Evolutionary conservation across 1,284 basidiomycete genomes (phyloP).

Genomic region (Sparassis latifolia): DNA sequence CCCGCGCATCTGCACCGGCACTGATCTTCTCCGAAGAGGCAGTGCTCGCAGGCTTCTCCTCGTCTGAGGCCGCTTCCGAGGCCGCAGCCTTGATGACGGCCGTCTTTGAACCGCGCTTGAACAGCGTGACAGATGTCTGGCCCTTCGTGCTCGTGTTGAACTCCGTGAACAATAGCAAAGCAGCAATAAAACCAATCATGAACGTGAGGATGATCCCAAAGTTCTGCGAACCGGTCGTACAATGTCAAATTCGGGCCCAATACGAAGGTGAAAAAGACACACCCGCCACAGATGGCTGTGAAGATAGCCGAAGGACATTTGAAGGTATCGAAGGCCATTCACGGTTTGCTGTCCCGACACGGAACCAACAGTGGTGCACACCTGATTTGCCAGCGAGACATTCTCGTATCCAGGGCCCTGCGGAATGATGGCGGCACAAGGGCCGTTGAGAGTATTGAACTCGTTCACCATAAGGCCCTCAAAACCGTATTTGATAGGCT

Average conservation of each 20-base stretch:
- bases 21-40: conserved; percentile 1
- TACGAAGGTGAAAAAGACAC: conserved; percentile 18
- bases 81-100: conserved; percentile 4
- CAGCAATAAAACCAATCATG: conserved; percentile 37
- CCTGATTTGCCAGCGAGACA: conserved; percentile 46
- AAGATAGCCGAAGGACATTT: conserved; percentile 55
- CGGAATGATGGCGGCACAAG: conserved; percentile 38
- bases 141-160: conserved; percentile 30
- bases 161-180: conserved; percentile 51
- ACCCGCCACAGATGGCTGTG: conserved; percentile 65
- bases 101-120: conserved; percentile 34
- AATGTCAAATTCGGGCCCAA: not conserved
- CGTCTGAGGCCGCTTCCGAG: conserved; percentile 19
- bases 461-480: conserved; percentile 51
- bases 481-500: conserved; percentile 47
- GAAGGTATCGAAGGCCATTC: conserved; percentile 47
- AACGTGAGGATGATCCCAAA: conserved; percentile 51
- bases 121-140: conserved; percentile 29
- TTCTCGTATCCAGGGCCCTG: conserved; percentile 47
- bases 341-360: conserved; percentile 40
- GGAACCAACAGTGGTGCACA: conserved; percentile 54
- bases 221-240: conserved; percentile 30
- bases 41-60: conserved; percentile 20
- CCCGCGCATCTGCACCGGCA: not conserved
- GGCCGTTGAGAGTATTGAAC: conserved; percentile 39